Evolutionary conservation across 495 filamentous ascomycete species (phyloP).

Genomic region (Amphirosellinia nigrospora): DNA sequence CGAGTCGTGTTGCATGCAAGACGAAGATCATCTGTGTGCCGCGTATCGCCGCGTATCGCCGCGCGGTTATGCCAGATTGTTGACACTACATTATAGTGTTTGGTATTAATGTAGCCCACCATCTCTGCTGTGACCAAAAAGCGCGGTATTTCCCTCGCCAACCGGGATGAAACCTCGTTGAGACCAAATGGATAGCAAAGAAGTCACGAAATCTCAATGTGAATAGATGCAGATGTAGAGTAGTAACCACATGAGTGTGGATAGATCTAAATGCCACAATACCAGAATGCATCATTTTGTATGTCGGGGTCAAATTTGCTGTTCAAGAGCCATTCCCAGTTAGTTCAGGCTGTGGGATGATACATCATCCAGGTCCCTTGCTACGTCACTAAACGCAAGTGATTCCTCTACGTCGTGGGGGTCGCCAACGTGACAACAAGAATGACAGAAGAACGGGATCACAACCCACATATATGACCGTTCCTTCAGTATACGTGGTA

Average conservation of each 20-base stretch:
- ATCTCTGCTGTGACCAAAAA: slow-evolving; percentile 15
- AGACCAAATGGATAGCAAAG: slow-evolving; percentile 10
- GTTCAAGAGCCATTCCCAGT: not conserved
- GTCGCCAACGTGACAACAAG: slow-evolving; percentile 16
- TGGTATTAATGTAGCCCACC: slow-evolving; percentile 2
- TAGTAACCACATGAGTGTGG: not conserved
- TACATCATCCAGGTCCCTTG: slow-evolving; percentile 2
- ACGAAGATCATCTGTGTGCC: slow-evolving; percentile 25
- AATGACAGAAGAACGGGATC: slow-evolving; percentile 6
- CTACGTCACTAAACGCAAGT: slow-evolving; percentile 17
- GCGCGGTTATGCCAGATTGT: slow-evolving; percentile 25
- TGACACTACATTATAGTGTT: slow-evolving; percentile 7
- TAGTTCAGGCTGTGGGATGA: slow-evolving; percentile 19
- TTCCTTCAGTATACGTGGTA: slow-evolving; percentile 13
- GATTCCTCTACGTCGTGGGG: slow-evolving; percentile 6
- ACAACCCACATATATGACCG: slow-evolving; percentile 14
- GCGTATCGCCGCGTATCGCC: slow-evolving; percentile 21
- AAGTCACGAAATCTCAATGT: not conserved
- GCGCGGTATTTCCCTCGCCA: slow-evolving; percentile 21
- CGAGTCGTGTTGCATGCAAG: slow-evolving; percentile 16
- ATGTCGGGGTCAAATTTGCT: not conserved
- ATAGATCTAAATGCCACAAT: slow-evolving; percentile 5
- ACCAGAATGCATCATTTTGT: not conserved
- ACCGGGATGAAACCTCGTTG: slow-evolving; percentile 26
- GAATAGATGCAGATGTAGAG: slow-evolving; percentile 7